Percentiles rank a stretch among this genome's conserved stretches.
Conservation (phyloP, 2,329 filamentous ascomycete species). For the Rutstroemia sp. region DNA sequence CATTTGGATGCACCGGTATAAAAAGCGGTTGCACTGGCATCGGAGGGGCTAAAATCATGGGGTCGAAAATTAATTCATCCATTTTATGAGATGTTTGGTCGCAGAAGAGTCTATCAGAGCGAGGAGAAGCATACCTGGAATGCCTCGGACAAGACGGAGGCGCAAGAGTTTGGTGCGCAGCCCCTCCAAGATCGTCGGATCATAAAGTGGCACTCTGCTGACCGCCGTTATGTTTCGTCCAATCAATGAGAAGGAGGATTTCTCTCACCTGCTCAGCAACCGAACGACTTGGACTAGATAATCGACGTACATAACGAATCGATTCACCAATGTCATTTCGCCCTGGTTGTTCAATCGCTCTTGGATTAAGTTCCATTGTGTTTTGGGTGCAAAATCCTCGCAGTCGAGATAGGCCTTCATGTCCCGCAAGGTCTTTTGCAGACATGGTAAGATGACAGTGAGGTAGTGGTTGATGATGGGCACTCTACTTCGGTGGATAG, state of each 20-base stretch:
- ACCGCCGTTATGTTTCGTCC: conserved; percentile 17
- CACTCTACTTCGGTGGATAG: conserved; percentile 42
- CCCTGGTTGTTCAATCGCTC: conserved; percentile 47
- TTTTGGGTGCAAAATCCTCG: conserved; percentile 37
- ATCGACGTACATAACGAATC: conserved; percentile 50
- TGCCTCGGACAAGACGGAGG: conserved; percentile 45
- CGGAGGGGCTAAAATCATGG: conserved; percentile 19
- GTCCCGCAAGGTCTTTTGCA: conserved; percentile 44
- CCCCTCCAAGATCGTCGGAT: conserved; percentile 46
- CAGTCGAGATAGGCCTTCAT: conserved; percentile 47
- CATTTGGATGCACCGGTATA: conserved; percentile 15
- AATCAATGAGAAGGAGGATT: conserved; percentile 9
- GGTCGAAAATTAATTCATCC: conserved; percentile 18
- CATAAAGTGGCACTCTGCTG: conserved; percentile 44
- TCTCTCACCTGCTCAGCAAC: conserved; percentile 43
- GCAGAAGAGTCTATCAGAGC: not conserved
- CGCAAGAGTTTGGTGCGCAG: conserved; percentile 42
- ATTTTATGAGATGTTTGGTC: not conserved
- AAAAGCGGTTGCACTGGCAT: conserved; percentile 14
- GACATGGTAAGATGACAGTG: conserved; percentile 47
- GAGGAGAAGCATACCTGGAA: conserved; percentile 31
- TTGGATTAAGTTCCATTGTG: conserved; percentile 53
- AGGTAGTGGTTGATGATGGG: conserved; percentile 47
- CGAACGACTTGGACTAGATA: conserved; percentile 43
- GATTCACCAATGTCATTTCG: conserved; percentile 41